Evolutionary conservation across 345 rosid genomes (phyloP), one percentile per base, ranked within the genome.

Genomic region (Gossypium australe): DNA sequence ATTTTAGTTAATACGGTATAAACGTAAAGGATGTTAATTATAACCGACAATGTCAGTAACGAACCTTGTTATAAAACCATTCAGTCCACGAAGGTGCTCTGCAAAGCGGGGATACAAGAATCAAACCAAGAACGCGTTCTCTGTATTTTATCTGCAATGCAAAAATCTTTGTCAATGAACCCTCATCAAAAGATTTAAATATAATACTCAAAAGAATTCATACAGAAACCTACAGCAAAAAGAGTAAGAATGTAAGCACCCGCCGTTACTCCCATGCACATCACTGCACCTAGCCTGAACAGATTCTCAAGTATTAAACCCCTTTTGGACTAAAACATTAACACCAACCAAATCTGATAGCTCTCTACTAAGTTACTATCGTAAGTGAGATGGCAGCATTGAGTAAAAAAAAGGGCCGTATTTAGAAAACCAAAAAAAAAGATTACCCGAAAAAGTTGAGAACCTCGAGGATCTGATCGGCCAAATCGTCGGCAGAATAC

Each of bases 261-360:
- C 1, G 97, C 96, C 16, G 97, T 90, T 57, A 93, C 93, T 73
- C 98, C 99, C 96, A 93, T 89, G 81, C 99, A 95, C 97, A 93
- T 95, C 51, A 95, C 98, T 57, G 91, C 81, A 61, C 89, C 93
- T 67, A 93, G 96, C 84, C 99, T 94, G 84, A 44, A 71, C 27
- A 34, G 11, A 25, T 62, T 25, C 12, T n/a, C 3, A 17, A 72
- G 20, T 16, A 67, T 20, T 11, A 78, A 59, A 51, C 72, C 12
- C 60, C 60, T 9, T 6, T 25, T 52, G 25, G 17, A 51, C 38
- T 20, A 24, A 51, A 51, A 51, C 2, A 70, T 24, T 1, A 8
- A 47, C 71, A 67, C 56, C 34, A 38, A 2, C 24, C n/a, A 67
- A 47, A 22, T 13, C 52, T 0, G 17, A 47, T 20, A 67, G 71